Evolutionary conservation across 2,329 filamentous ascomycete genomes (phyloP), one percentile per base, ranked within the genome.

Genomic region (Hypoxylon sp.): DNA sequence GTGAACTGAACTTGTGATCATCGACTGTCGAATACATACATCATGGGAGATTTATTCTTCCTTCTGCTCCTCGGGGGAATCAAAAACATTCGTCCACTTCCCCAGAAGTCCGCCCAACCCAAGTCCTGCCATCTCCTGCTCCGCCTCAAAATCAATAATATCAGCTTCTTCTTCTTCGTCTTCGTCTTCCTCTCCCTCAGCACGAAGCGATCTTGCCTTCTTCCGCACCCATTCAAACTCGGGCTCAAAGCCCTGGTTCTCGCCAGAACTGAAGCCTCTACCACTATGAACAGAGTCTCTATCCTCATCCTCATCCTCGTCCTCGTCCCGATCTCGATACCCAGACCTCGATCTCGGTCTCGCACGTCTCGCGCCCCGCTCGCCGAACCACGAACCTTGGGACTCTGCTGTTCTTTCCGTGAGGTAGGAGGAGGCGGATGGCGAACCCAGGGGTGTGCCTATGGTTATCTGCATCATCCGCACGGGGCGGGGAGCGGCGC

Each of bases 131-230:
- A 16, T 32, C 36, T 46, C 44, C 17, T 41, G 13, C 32, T 57
- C 49, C 35, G 45, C 38, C 8, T 57, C 48, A 21, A 57, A 53
- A 12, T 57, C 30, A 16, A 49, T 43, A 12, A 53, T 53, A 8
- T 50, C 48, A 7, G 13, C 7, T 11, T 31, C 51, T 17, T 51
- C 45, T 3, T 43, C 51, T 6, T 38, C 43, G 2, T 16, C 34
- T 2, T 20, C 19, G 1, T 12, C 23, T 25, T 43, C 30, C 2
- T 9, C 37, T 3, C 30, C 31, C 9, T 31, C 17, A 2, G 3
- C n/a, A n/a, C n/a, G n/a, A n/a, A n/a, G n/a, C n/a, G n/a, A n/a
- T n/a, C n/a, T n/a, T n/a, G n/a, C n/a, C n/a, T n/a, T n/a, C n/a
- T n/a, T n/a, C n/a, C n/a, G n/a, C n/a, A n/a, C n/a, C n/a, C n/a